Base-by-base conservation (phyloP, 192 early-diverging fungal genomes). In the Pecoramyces ruminantium region DNA sequence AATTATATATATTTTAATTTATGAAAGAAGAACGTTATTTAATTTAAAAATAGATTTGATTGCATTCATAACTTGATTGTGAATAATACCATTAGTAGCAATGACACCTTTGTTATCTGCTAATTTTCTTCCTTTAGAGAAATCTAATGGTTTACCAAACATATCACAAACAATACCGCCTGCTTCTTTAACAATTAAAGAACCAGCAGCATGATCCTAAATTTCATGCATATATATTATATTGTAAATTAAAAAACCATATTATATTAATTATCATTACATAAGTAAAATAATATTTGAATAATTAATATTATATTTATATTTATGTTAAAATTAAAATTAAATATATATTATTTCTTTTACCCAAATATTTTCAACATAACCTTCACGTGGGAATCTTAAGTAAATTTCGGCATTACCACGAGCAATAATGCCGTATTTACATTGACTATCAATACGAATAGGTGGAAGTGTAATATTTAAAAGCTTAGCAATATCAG, bases 301-400 rank as follows among this genome's bases (percentile, higher is more conserved):
- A n/a, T n/a, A n/a, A n/a, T n/a, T n/a, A n/a, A n/a, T n/a, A n/a
- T n/a, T n/a, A n/a, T n/a, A n/a, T n/a, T n/a, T n/a, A n/a, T n/a
- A n/a, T n/a, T n/a, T n/a, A n/a, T n/a, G n/a, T n/a, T n/a, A n/a
- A n/a, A n/a, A n/a, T n/a, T n/a, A n/a, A n/a, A n/a, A n/a, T n/a
- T n/a, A n/a, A n/a, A n/a, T n/a, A n/a, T n/a, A n/a, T n/a, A n/a
- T n/a, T n/a, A n/a, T n/a, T n/a, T n/a, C n/a, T n/a, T n/a, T 38
- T 86, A 93, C 92, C 98, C 98, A 99, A 84, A 98, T 99, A 88
- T 98, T 99, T 82, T 99, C 98, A 77, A 92, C 89, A 84, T 99
- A 99, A 28, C 89, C 88, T 2, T 85, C 89, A 77, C 89, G 89
- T 89, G 12, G 96, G 96, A 98, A 79, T 29, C 98, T 87, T 58